A percentile compares a stretch with the other conserved stretches of the same genome.
These are phyloP conservation scores for Saturnispora kantuleensis DNA, from an alignment of 805 yeast species.

Conservation along the genomic window DNA sequence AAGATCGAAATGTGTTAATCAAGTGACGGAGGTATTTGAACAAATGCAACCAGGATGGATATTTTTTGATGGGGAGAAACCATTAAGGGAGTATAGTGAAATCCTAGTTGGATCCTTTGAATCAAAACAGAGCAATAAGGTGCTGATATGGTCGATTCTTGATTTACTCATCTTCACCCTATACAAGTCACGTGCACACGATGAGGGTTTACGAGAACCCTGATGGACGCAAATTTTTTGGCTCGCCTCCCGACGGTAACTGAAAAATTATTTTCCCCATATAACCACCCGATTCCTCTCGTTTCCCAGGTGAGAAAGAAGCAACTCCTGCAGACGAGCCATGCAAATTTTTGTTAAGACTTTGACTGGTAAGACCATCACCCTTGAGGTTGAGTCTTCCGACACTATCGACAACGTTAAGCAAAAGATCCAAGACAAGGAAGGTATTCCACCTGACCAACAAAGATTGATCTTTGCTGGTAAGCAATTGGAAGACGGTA, in stretches of 20 bases:
- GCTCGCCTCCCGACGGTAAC: neutral
- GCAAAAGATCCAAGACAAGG: constrained; percentile 94
- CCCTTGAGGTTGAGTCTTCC: constrained; percentile 95
- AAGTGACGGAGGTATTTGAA: neutral
- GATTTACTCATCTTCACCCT: neutral
- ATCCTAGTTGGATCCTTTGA: neutral
- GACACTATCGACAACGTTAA: constrained; percentile 97
- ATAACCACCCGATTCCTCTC: neutral
- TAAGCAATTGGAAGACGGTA: constrained; percentile 94
- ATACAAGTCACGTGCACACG: constrained; percentile 5
- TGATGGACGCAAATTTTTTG: neutral
- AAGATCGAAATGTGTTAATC: neutral
- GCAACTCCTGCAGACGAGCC: constrained; percentile 63
- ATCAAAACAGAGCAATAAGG: neutral
- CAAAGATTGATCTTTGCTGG: constrained; percentile 97
- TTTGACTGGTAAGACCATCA: constrained; percentile 55
- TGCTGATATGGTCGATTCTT: neutral
- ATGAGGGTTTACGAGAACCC: constrained; percentile 4
- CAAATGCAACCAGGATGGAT: neutral
- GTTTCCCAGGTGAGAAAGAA: constrained; percentile 50
- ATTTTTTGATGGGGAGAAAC: neutral
- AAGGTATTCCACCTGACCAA: constrained; percentile 97
- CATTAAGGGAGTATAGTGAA: neutral
- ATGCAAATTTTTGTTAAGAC: constrained; percentile 54
- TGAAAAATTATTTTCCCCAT: neutral